Base-by-base conservation (phyloP, 257 asterid genomes). In the Nicotiana knightiana region DNA sequence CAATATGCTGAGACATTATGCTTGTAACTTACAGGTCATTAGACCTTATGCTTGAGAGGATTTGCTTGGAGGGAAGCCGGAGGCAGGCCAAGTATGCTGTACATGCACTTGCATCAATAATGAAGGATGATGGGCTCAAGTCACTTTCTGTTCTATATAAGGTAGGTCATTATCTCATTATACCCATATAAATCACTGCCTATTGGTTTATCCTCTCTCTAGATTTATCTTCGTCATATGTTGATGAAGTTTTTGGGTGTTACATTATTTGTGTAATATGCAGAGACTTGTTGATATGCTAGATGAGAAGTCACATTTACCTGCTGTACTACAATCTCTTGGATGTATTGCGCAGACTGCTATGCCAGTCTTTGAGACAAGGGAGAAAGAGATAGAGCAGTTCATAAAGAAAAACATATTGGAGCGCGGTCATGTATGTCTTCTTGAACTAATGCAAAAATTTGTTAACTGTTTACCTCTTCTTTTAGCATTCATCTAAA, bases 31-130 rank as follows among this genome's bases (percentile, higher is more conserved):
- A 78, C 89, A 96, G 99, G 86, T 92, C 99, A 24, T 86, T 96
- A 84, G 98, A 96, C 91, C 97, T 96, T 81, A 91, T 94, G 84
- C 97, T 96, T 58, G 98, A 96, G 91, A 97, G 99, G 81, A 92
- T 96, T 87, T 96, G 99, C 89, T 88, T 94, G 6, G 99, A 96
- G 93, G 98, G 99, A 88, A 93, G 93, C 86, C 90, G 98, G 75
- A 90, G 98, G 91, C 99, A 94, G 90, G 99, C 99, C 67, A 96
- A 96, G 85, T 96, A 94, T 90, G 96, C 99, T 63, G 97, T 96
- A 81, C 97, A 96, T 89, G 98, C 99, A 12, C 93, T 96, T 84
- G 98, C 98, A 84, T 93, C 98, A 84, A 91, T 96, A 86, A 96
- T 97, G 83, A 93, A 93, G 88, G 99, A 96, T 87, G 98, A 94